A percentile compares a stretch with the other conserved stretches of the same genome.
These are phyloP conservation scores for Ophiostoma montium DNA, from an alignment of 2,329 filamentous ascomycete species.

Conservation along the genomic window DNA sequence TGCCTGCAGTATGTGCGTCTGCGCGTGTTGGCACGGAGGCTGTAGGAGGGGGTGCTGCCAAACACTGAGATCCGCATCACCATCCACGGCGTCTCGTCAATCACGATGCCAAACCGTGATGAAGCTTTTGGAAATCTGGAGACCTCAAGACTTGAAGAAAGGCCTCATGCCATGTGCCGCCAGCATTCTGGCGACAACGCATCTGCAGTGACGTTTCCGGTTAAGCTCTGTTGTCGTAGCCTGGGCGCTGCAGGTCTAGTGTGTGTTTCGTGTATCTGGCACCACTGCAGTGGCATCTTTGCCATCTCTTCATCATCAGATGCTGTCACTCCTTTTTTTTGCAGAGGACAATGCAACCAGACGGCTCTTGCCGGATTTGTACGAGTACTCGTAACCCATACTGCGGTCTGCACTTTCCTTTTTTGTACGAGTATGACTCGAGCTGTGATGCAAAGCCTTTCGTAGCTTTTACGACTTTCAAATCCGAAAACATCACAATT, in stretches of 20 bases:
- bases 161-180: neutral
- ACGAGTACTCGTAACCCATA: neutral
- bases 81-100: neutral
- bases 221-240: neutral
- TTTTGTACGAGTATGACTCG: too few species aligned
- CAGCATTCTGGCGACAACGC: neutral
- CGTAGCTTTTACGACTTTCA: too few species aligned
- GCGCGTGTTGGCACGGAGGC: slow-evolving; percentile 13
- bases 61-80: too few species aligned
- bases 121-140: too few species aligned
- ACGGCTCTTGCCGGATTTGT: neutral
- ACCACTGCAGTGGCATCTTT: neutral
- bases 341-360: too few species aligned
- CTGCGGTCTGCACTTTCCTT: neutral
- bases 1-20: slow-evolving; percentile 37
- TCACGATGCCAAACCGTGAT: too few species aligned
- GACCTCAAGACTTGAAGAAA: neutral
- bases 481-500: too few species aligned
- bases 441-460: too few species aligned
- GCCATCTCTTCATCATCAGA: neutral
- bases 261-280: neutral
- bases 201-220: slow-evolving; percentile 2
- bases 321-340: neutral
- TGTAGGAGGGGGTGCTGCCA: slow-evolving; percentile 4
- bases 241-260: neutral